Evolutionary conservation across 108 stramenopile species (phyloP).

Genomic region (Craspedostauros australis): DNA sequence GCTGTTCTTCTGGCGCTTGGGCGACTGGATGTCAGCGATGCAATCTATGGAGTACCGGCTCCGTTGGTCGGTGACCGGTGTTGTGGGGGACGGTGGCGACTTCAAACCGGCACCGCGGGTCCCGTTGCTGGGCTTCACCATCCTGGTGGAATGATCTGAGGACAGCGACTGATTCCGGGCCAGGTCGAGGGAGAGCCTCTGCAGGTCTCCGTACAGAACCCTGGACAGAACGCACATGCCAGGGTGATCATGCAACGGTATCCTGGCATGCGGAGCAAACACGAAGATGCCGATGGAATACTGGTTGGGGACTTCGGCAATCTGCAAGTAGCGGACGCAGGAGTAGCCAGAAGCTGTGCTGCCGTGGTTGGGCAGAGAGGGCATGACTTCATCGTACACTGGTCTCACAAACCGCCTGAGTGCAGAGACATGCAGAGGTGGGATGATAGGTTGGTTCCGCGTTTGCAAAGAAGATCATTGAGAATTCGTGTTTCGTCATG

Average conservation of each 20-base stretch:
- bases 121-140: too few species aligned
- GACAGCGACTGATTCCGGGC: constrained; percentile 29
- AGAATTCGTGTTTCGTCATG: constrained; percentile 3
- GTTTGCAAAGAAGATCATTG: constrained; percentile 8
- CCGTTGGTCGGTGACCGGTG: too few species aligned
- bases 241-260: constrained; percentile 95
- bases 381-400: constrained; percentile 51
- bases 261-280: constrained; percentile 80
- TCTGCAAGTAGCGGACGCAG: constrained; percentile 73
- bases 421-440: too few species aligned
- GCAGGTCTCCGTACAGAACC: constrained; percentile 82
- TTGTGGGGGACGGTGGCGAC: background rate
- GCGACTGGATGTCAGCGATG: too few species aligned
- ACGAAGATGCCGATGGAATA: constrained; percentile 91
- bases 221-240: constrained; percentile 88
- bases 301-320: constrained; percentile 57
- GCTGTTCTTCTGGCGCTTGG: too few species aligned
- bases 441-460: background rate
- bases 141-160: too few species aligned
- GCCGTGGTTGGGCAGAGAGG: constrained; percentile 11
- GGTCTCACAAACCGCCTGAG: constrained; percentile 39
- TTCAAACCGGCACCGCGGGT: too few species aligned
- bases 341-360: background rate
- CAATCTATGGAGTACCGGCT: too few species aligned
- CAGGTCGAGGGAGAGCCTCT: constrained; percentile 71